Evolutionary conservation across 257 asterid genomes (phyloP), one percentile per base, ranked within the genome.

Genomic region (Capsicum rhomboideum): DNA sequence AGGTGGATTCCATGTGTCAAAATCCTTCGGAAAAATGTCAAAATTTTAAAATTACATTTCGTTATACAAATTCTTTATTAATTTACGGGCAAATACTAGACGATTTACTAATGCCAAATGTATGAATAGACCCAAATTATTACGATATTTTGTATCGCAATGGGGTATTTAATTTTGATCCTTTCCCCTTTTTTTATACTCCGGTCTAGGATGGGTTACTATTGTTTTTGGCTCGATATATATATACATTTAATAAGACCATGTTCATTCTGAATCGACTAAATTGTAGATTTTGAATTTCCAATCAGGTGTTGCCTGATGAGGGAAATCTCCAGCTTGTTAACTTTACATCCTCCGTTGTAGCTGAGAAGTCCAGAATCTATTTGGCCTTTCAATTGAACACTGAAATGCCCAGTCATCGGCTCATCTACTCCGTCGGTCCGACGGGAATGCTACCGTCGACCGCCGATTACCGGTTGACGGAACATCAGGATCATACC

Each of bases 371-470:
- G 3, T 82, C 88, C 49, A 89, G 83, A 17, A 85, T 97, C 56
- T 90, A 90, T 82, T 83, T 97, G 82, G 90, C 89, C 4, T 97
- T 95, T 83, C 98, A 91, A 84, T 29, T 95, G 85, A 80, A 54
- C 42, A 83, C 82, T 53, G 87, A 52, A 7, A 82, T 6, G 29
- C 99, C 99, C 44, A 49, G 46, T 54, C 55, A 86, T 12, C 88
- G 80, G n/a, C 87, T 97, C 64, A 58, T 97, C 34, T 97, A 93
- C 87, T 86, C 97, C 40, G 87, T 93, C 2, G 99, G 99, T 4
- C 95, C 84, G 13, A 0, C 23, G 0, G 89, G 91, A 10, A 87
- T 78, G 8, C 44, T 91, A 31, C 97, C 98, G 28, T 61, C 86
- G 0, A 17, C 71, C 8, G 21, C 91, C 9, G 40, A 20, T 42